Conservation (phyloP, 345 rosid species). For the Salix koriyanagi region DNA sequence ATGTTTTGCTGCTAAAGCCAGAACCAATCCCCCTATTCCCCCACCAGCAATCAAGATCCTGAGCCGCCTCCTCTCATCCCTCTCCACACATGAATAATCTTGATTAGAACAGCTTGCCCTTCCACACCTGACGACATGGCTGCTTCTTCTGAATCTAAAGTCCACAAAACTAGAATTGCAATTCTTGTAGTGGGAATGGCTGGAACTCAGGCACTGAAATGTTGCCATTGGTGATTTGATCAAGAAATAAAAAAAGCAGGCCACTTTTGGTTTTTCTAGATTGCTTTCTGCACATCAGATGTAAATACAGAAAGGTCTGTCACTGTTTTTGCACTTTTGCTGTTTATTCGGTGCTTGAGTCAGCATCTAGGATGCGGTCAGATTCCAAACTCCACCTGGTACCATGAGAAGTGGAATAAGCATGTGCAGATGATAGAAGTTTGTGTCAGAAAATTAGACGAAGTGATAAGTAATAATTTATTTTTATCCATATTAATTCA, state of each 20-base stretch:
- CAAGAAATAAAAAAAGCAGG: not conserved
- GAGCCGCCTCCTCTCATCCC: slow-evolving; percentile 8
- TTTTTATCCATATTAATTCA: no score
- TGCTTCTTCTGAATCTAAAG: slow-evolving; percentile 2
- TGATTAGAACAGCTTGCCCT: not conserved
- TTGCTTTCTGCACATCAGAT: not conserved
- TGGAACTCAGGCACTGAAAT: not conserved
- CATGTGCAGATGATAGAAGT: no score
- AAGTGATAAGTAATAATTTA: no score
- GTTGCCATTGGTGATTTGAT: not conserved
- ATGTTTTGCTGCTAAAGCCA: slow-evolving; percentile 20
- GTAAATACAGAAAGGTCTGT: no score
- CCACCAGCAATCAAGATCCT: slow-evolving; percentile 24
- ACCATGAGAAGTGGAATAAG: no score
- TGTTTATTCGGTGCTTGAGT: no score
- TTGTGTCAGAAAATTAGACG: no score
- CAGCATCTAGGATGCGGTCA: no score
- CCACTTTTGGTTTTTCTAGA: not conserved
- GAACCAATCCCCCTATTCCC: slow-evolving; percentile 25
- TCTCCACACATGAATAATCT: not conserved
- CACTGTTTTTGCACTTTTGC: not conserved
- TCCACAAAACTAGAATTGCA: not conserved
- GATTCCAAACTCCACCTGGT: no score
- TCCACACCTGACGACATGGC: slow-evolving; percentile 5
- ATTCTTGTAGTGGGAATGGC: not conserved